Evolutionary conservation across 2,329 filamentous ascomycete species (phyloP), one percentile per base, ranked within the genome.

Genomic region (Penicillium sp.): DNA sequence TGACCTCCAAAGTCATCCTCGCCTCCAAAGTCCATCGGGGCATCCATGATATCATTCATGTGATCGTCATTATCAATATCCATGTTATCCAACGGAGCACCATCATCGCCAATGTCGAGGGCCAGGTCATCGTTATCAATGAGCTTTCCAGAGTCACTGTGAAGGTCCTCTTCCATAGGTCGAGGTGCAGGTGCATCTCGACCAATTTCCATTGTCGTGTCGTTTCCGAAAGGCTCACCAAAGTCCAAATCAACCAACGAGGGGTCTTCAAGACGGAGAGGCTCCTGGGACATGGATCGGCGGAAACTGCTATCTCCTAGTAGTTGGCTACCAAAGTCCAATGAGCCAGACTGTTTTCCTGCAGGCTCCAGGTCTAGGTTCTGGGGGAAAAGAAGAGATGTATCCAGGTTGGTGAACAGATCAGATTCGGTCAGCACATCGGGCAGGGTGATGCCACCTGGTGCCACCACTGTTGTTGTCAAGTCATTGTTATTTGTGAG

Each of bases 341-440:
- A 68, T 8, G 65, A 65, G 22, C 67, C 68, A 1, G 74, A 73
- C 8, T 66, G 69, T 60, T 77, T 78, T 19, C 63, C 66, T 39
- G 70, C 71, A 3, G 67, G 65, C 43, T 76, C 74, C 48, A 76
- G 51, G 29, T 71, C 70, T 50, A 90, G 86, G 57, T 90, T 84
- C 69, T 91, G 88, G 11, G 90, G 88, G 53, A 97, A 79, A 9
- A 97, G 84, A 74, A 96, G 88, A 35, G 90, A 90, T 5, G 92
- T 89, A 76, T 97, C 93, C 60, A 81, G 65, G 9, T 92, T 92
- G 62, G 95, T 90, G 31, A 96, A 90, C 24, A 96, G 83, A 71
- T 99, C 95, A 59, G 95, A 90, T 61, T 96, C 92, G 11, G 95
- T 98, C 65, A 99, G 90, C 53, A 89, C 88, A 78, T 99, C 95